Evolutionary conservation across 495 filamentous ascomycete species (phyloP), one percentile per base, ranked within the genome.

Genomic region (Penicillium coprophilum): DNA sequence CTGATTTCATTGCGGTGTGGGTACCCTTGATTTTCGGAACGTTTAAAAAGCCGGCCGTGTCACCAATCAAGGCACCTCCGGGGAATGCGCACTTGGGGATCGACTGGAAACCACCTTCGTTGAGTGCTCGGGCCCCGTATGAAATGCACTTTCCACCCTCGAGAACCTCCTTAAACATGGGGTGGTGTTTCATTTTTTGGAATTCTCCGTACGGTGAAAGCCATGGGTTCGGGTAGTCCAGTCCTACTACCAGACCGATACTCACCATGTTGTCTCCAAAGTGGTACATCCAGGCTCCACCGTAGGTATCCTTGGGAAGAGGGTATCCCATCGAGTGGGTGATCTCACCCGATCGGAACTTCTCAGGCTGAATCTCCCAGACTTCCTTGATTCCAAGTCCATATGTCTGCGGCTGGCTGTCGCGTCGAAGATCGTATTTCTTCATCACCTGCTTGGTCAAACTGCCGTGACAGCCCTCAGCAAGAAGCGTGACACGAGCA

Each of bases 11-110:
- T 27, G 94, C 90, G 17, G 94, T 96, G 72, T 99, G 94, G 6
- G 93, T 96, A 59, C 94, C 94, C 74, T 99, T 99, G 71, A 99
- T 90, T 75, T 99, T 97, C 38, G 94, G 94, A 23, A 99, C 89
- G 69, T 99, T 99, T 67, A 99, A 78, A 69, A 99, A 97, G 11
- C 94, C 94, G 34, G 94, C 94, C 17, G 92, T 92, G 67, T 97
- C 95, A 30, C 94, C 94, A 56, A 99, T 96, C 38, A 99, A 76
- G 27, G 95, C 95, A 45, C 94, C 94, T 41, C 94, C 94, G 23
- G 94, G 94, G 75, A 99, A 97, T 28, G 92, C 86, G 50, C 92
- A 91, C 69, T 96, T 96, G 49, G 94, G 94, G 53, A 99, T 97
- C 3, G 91, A 96, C 72, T 99, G 94, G 71, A 91, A 99, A 36